phyloP scores from a whole-genome alignment of 177 flowering plant genomes.

The Vitis hybrid region DNA sequence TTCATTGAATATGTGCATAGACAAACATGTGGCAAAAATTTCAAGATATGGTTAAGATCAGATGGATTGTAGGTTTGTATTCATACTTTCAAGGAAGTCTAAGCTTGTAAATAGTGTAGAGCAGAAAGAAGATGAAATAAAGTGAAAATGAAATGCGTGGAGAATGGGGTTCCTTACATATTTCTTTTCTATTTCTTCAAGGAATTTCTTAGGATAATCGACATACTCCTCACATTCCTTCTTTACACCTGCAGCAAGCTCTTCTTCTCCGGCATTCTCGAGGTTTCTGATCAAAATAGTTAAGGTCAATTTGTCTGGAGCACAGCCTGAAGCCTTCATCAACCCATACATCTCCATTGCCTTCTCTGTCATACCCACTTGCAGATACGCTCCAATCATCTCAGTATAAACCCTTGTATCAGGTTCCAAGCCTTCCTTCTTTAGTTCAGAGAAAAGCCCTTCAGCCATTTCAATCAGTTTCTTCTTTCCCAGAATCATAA shows the following conservation, averaged over 20 bases:
- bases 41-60: too few species aligned
- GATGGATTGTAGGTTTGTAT: too few species aligned
- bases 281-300: constrained; percentile 72
- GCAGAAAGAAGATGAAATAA: background rate
- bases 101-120: background rate
- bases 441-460: constrained; percentile 46
- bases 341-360: constrained; percentile 60
- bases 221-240: constrained; percentile 54
- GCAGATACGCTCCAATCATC: constrained; percentile 73
- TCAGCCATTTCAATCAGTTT: constrained; percentile 63
- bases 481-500: constrained; percentile 59
- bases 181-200: constrained; percentile 46
- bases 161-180: constrained; percentile 31
- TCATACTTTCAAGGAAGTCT: too few species aligned
- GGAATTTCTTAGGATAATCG: constrained; percentile 61
- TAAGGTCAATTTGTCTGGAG: constrained; percentile 67
- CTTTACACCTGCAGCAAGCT: constrained; percentile 54
- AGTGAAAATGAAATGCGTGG: background rate
- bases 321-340: constrained; percentile 69
- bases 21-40: too few species aligned
- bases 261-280: constrained; percentile 62
- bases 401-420: constrained; percentile 73
- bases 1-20: too few species aligned
- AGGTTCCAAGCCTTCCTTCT: constrained; percentile 61
- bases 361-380: constrained; percentile 53